Conservation (phyloP, 495 filamentous ascomycete genomes). For the Penicillium herquei region DNA sequence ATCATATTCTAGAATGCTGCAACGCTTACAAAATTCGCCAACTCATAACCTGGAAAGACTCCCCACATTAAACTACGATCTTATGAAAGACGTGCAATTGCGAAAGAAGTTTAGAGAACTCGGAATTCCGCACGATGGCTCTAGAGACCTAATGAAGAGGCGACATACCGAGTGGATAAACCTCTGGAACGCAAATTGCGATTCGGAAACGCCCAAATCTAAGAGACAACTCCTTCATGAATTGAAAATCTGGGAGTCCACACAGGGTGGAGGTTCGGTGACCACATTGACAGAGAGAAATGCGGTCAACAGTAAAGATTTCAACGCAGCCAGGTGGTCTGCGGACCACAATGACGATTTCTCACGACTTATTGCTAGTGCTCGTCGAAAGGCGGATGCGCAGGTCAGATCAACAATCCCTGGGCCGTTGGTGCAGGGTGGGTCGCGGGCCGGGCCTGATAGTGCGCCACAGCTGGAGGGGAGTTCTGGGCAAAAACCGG, state of each 20-base stretch:
- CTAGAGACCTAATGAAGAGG: slow-evolving; percentile 64
- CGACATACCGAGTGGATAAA: slow-evolving; percentile 94
- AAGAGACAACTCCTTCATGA: slow-evolving; percentile 73
- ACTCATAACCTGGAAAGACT: slow-evolving; percentile 56
- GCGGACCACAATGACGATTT: slow-evolving; percentile 70
- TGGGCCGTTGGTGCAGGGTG: slow-evolving; percentile 9
- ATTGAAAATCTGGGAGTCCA: slow-evolving; percentile 80
- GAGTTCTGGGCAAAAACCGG: background rate
- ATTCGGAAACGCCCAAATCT: slow-evolving; percentile 67
- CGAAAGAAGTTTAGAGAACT: slow-evolving; percentile 78
- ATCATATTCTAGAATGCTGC: background rate
- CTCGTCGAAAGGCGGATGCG: slow-evolving; percentile 46
- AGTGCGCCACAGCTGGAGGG: background rate
- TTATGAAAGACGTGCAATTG: slow-evolving; percentile 73
- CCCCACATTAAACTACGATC: slow-evolving; percentile 73
- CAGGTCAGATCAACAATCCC: slow-evolving; percentile 32
- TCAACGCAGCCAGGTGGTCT: slow-evolving; percentile 77
- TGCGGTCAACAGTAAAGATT: slow-evolving; percentile 73
- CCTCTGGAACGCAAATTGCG: slow-evolving; percentile 94
- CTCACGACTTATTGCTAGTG: slow-evolving; percentile 69
- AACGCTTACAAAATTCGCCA: slow-evolving; percentile 10
- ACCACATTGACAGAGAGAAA: slow-evolving; percentile 21
- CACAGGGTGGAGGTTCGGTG: slow-evolving; percentile 49
- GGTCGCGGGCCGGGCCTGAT: background rate
- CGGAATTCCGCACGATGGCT: slow-evolving; percentile 72